Base-by-base conservation (phyloP, 2,329 filamentous ascomycete species). In the Mycosphaerella sp. region DNA sequence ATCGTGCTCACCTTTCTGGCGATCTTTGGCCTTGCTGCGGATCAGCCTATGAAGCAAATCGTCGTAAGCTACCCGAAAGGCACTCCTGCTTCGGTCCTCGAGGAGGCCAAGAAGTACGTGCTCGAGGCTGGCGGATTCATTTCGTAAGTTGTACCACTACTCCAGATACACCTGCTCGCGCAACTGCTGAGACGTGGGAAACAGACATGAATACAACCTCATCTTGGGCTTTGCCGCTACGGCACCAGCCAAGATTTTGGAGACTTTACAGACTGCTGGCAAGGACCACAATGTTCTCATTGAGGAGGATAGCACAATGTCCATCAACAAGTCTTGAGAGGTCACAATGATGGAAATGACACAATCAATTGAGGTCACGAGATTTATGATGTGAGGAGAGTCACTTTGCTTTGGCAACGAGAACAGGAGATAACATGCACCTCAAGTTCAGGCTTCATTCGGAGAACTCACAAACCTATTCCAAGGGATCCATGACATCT, bases 61-160 rank as follows among this genome's bases (percentile, higher is more conserved):
- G 83, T 96, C 61, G 77, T 96, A 63, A 87, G 79, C 64, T 95
- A 89, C 66, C 81, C 85, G 18, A 74, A 82, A 45, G 76, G 80
- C 42, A 85, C 82, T 61, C 84, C 88, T 16, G 73, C 85, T 57
- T 76, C 75, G 32, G 73, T 94, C 32, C 68, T 95, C 28, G 73
- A 82, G 17, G 70, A 86, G 50, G 89, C 87, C 40, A 93, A 85
- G 74, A 71, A 84, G 36, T 54, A 50, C 14, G 44, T 59, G 12
- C 28, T 47, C 14, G 48, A 54, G 9, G 52, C 52, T 6, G 57
- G 78, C 69, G 57, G 75, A 62, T 13, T 27, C 27, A 17, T 30
- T n/a, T 44, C 14, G 41, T 37, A 25, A 32, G 35, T 40, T 14
- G 13, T 30, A 12, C 17, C 28, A 41, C 8, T 9, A 17, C 12